Evolutionary conservation across 176 grass and related monocot genomes (phyloP), one percentile per base, ranked within the genome.

Genomic region (Panicum miliaceum): DNA sequence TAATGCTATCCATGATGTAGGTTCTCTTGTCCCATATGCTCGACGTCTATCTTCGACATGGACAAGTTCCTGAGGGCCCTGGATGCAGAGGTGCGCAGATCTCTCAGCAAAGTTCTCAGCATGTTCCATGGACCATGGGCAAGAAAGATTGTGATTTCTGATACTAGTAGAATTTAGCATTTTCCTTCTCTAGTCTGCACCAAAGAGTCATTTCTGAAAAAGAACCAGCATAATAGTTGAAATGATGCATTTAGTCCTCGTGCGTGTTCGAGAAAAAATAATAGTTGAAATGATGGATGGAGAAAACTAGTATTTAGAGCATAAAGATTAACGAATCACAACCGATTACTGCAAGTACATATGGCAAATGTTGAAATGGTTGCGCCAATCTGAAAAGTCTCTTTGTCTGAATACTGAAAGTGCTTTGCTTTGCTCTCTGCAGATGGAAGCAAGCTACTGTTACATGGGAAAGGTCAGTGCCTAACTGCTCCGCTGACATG

Each of bases 21-120:
- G 93, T 90, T 93, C 72, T 83, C 87, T 59, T 98, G 96, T 56
- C 92, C 92, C 14, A 98, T 98, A 62, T 98, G 96, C 25, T 93
- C 92, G 32, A 87, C 91, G 53, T 83, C 89, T 40, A 86, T 93
- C 75, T 87, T 90, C 32, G 91, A 95, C 89, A 90, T 95, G 96
- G 92, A 94, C 45, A 95, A 88, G 50, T 66, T 91, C 60, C 38
- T 92, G 91, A 95, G 84, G 75, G 90, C 84, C 13, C 80, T 93
- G 45, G 96, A 93, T 66, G 91, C 92, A 12, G 89, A 98, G 96
- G 96, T 98, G 50, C 26, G 77, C 3, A 1, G 14, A 27, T 29
- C 15, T 82, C 80, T 68, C 12, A 4, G 7, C 7, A 20, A 23
- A 10, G 23, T 57, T 57, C 64, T 27, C 42, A 27, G 6, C 20